Evolutionary conservation across 2,329 filamentous ascomycete genomes (phyloP), one percentile per base, ranked within the genome.

Genomic region (Exophiala alcalophila): DNA sequence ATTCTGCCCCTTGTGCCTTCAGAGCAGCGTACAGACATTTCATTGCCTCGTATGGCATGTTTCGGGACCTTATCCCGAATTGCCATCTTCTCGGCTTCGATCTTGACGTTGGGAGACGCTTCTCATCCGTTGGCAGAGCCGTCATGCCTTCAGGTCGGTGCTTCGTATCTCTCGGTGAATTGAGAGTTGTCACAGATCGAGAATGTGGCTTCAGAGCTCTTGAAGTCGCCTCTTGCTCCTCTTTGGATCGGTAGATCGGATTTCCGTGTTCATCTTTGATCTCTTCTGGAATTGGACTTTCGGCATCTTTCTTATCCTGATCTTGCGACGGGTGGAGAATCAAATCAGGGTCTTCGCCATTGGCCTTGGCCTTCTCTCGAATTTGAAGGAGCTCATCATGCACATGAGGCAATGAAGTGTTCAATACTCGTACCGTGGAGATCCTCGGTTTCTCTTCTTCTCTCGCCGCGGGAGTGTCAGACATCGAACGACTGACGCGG

Each of bases 21-120:
- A 98, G 71, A 0, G 92, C 90, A 63, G 91, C 89, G 72, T 96
- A 96, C 42, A 98, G 92, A 59, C 91, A 96, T 18, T 94, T 72
- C 65, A 98, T 84, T 0, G 92, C 92, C 64, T 98, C 92, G 58
- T 90, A 88, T 0, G 92, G 92, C 42, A 88, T 85, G 59, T 97
- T 98, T 34, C 92, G 81, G 31, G 88, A 95, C 25, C 92, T 80
- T 49, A 98, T 98, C 43, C 92, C 92, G 61, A 98, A 98, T 63
- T 98, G 92, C 92, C 92, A 98, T 54, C 91, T 87, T 11, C 90
- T 86, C 1, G 85, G 85, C 59, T 86, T 89, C 4, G 74, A 68
- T 63, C 65, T 65, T 32, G 64, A 58, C 5, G 62, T 50, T 3
- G 63, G 57, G 7, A 61, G 57, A 11, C 47, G 47, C 29, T 86